Base-by-base conservation (phyloP, 2,329 filamentous ascomycete species). In the Alternaria panax region DNA sequence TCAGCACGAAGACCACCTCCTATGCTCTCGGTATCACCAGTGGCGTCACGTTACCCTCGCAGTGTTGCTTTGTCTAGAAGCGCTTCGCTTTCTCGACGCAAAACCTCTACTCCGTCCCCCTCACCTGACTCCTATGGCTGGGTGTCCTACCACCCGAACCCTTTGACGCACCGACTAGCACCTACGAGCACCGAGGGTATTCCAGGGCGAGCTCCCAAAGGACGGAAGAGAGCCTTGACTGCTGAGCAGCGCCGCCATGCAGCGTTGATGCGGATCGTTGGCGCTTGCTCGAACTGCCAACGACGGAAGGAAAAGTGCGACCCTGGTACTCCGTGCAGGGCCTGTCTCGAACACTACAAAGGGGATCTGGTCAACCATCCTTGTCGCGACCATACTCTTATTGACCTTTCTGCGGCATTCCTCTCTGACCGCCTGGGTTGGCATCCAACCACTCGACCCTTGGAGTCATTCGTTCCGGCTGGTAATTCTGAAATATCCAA, bases 331-430 rank as follows among this genome's bases (percentile, higher is more conserved):
- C 78, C 78, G 11, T 80, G 78, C 68, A 74, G 69, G 36, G 68
- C 76, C 1, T 80, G 78, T 46, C 62, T 79, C 24, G 72, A 77
- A 22, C 71, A 79, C 54, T 80, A 71, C 67, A 78, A 76, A 54
- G 67, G 70, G 22, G 73, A 79, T 41, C 63, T 79, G 27, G 56
- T 78, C 42, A 72, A 75, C 6, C 63, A 72, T 32, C 78, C 77
- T 8, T 79, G 78, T 54, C 74, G 78, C 25, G 72, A 78, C 20
- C 69, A 68, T 25, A 51, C 71, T 5, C 64, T 78, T 2, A 66
- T 67, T 1, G 66, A 77, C 38, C 60, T 78, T 5, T 66, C 72
- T 0, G 56, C 55, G 9, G 60, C 66, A 4, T 77, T 78, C 30
- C 61, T 78, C 12, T 73, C 75, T 5, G 69, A 75, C 30, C 64